Evolutionary conservation across 768 basidiomycete genomes (phyloP).

Genomic region (Trametes cinnabarina): DNA sequence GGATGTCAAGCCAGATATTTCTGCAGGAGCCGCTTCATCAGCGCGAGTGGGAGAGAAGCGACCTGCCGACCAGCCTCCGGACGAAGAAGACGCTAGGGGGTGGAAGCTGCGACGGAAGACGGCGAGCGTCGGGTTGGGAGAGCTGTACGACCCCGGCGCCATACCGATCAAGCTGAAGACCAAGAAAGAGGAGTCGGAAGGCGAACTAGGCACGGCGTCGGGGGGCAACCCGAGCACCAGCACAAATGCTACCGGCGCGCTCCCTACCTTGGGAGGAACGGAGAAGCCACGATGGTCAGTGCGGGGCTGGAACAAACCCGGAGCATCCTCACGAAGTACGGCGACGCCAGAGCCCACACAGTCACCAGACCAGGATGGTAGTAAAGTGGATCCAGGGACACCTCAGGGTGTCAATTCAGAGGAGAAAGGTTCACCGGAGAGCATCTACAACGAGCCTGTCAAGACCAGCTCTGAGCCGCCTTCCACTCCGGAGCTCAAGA

Average conservation of each 20-base stretch:
- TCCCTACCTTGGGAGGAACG: not conserved
- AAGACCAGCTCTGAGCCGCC: not conserved
- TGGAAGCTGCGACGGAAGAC: slow-evolving; percentile 73
- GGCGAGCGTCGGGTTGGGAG: slow-evolving; percentile 58
- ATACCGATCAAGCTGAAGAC: slow-evolving; percentile 62
- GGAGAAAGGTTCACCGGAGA: not conserved
- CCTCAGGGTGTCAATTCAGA: not conserved
- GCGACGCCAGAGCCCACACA: not conserved
- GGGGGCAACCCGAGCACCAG: not conserved
- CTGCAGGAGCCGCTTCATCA: not conserved
- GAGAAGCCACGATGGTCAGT: slow-evolving; percentile 27
- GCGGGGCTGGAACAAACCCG: slow-evolving; percentile 30
- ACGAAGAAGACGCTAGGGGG: slow-evolving; percentile 50
- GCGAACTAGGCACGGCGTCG: not conserved
- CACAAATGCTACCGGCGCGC: not conserved
- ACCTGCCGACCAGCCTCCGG: slow-evolving; percentile 30
- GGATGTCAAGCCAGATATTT: slow-evolving; percentile 1
- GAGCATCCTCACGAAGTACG: slow-evolving; percentile 5
- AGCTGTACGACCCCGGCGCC: slow-evolving; percentile 77
- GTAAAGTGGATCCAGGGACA: not conserved
- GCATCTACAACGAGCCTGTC: not conserved
- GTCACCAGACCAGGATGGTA: not conserved
- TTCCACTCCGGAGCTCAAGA: not conserved
- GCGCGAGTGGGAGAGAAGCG: slow-evolving; percentile 29
- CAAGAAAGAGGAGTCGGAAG: slow-evolving; percentile 43